Evolutionary conservation across 495 filamentous ascomycete genomes (phyloP), one percentile per base, ranked within the genome.

Genomic region (Xylaria cubensis): DNA sequence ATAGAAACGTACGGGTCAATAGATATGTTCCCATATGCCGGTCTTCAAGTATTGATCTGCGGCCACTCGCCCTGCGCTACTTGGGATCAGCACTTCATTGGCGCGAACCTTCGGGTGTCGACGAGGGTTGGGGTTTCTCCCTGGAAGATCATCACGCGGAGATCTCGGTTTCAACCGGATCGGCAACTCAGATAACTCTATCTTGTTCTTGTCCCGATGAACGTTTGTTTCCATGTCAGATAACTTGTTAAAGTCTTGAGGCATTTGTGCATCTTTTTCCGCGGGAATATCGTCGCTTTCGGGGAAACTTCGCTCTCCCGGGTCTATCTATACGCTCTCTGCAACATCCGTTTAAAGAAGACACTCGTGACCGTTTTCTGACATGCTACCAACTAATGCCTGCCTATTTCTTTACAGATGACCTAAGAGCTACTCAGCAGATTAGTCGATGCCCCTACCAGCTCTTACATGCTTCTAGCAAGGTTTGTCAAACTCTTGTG

Each of bases 81-180:
- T 19, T 50, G 63, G 4, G 51, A 59, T 69, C 66, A 46, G 66
- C 66, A 44, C 34, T 44, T 53, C 66, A 46, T 13, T 41, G 4
- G 15, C 4, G 9, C 36, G 2, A 59, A 59, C 24, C n/a, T 39
- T 39, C 29, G 6, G 10, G 10, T 4, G 10, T 53, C 1, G 29
- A 36, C 19, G 21, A 32, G 21, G 53, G 5, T 26, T 44, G 2
- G n/a, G 53, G 66, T 13, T 56, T 39, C 51, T 44, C 51, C 34
- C 36, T 10, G 17, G 26, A 10, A 26, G 53, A 69, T 69, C 41
- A 34, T 29, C 66, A 32, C 39, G 24, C 41, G 42, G 21, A 34
- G 56, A 69, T 69, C 67, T 69, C 67, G 67, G 67, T 69, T 34
- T 21, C 55, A 50, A 69, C 67, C 67, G 67, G 67, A 69, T 69